phyloP scores from a whole-genome alignment of 169 alveolate genomes.

The Cyclospora cayetanensis region DNA sequence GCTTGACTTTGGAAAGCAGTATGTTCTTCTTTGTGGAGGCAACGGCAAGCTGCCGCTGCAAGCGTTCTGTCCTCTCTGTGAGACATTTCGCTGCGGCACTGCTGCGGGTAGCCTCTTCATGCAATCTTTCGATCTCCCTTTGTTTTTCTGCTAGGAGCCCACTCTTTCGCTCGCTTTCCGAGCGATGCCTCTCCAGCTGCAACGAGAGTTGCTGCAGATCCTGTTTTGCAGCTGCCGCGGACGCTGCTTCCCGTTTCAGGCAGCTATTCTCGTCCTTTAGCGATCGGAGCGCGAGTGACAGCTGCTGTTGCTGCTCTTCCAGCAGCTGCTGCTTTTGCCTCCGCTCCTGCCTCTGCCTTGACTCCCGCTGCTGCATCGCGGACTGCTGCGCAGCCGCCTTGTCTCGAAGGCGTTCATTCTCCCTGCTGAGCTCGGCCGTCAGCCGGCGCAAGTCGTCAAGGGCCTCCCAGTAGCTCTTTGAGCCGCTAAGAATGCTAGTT shows the following conservation, averaged over 20 bases:
- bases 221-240: not conserved
- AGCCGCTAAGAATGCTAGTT: conserved; percentile 42
- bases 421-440: conserved; percentile 1
- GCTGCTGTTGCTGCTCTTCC: not conserved
- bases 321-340: conserved; percentile 37
- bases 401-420: not conserved
- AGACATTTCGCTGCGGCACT: conserved; percentile 5
- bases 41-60: conserved; percentile 62
- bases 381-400: conserved; percentile 13
- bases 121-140: not conserved
- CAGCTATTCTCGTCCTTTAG: not conserved
- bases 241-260: conserved; percentile 8
- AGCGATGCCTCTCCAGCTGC: conserved; percentile 7
- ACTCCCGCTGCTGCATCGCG: conserved; percentile 13
- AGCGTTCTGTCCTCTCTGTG: conserved; percentile 14
- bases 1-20: not conserved
- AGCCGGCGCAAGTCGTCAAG: conserved; percentile 51
- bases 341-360: not conserved
- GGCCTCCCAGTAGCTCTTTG: conserved; percentile 68
- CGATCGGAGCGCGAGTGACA: not conserved
- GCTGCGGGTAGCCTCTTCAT: conserved; percentile 2
- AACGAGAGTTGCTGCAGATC: conserved; percentile 41
- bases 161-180: conserved; percentile 37
- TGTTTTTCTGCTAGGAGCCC: not conserved
- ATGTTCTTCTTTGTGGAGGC: conserved; percentile 45